These are phyloP conservation scores for Arthrinium puccinioides DNA, from an alignment of 2,329 filamentous ascomycete species.

Conservation along the genomic window DNA sequence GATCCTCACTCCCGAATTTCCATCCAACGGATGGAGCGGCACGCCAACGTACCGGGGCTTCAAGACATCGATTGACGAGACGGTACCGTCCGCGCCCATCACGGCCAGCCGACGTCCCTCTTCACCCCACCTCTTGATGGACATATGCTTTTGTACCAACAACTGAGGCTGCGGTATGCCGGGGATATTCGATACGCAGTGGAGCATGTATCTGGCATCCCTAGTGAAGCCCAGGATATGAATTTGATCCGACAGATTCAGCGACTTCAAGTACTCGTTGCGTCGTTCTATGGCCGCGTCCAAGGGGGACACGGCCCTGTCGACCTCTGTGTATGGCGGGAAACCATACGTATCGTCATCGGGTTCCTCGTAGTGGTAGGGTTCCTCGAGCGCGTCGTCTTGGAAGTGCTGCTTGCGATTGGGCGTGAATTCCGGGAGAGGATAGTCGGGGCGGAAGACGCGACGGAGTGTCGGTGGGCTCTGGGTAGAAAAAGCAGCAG, in stretches of 20 bases:
- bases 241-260: constrained; percentile 29
- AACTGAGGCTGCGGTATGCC: constrained; percentile 58
- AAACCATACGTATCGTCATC: background rate
- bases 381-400: background rate
- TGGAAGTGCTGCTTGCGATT: background rate
- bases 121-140: constrained; percentile 38
- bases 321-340: background rate
- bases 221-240: constrained; percentile 59
- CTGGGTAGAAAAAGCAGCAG: constrained; percentile 13
- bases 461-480: no score
- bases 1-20: background rate
- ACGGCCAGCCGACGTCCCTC: constrained; percentile 36
- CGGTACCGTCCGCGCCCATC: constrained; percentile 29
- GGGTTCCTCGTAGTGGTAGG: background rate
- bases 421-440: background rate
- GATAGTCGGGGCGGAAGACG: no score
- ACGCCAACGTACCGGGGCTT: constrained; percentile 14
- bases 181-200: constrained; percentile 50
- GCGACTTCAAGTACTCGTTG: background rate
- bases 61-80: constrained; percentile 13
- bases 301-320: no score
- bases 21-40: background rate
- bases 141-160: constrained; percentile 44
- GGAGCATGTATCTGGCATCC: constrained; percentile 58
- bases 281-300: no score